Evolutionary conservation across 176 grass and related monocot species (phyloP), one percentile per base, ranked within the genome.

Genomic region (Eleusine coracana): DNA sequence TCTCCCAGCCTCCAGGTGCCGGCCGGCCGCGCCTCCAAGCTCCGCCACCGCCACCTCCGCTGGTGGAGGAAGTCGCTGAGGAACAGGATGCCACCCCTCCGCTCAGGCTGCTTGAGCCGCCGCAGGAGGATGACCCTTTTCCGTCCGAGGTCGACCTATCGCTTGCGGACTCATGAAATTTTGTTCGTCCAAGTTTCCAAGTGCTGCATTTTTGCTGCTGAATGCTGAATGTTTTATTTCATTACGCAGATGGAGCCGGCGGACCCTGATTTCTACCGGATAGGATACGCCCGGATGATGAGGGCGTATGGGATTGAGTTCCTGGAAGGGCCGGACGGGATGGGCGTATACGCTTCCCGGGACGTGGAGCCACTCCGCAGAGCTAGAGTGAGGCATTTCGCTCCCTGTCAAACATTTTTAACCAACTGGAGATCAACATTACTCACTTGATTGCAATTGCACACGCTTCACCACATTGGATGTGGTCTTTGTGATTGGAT

Each of bases 241-340:
- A 37, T 39, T 42, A 7, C 66, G 82, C 86, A 98, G 95, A 85
- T 95, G 88, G 88, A 91, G 60, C 90, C 90, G 3, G 87, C 92
- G 17, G 95, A 98, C 82, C 95, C 92, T 11, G 95, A 98, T 49
- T 98, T 98, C 48, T 98, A 98, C 78, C 73, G 90, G 79, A 98
- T 98, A 49, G 95, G 92, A 18, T 98, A 95, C 76, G 89, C 76
- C 31, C 82, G 95, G 77, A 91, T 86, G 86, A 85, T 98, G 87
- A 81, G 95, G 68, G 95, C 92, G 10, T 98, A 93, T 60, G 95
- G 92, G 37, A 20, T 98, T 64, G 86, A 98, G 75, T 98, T 95
- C 86, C 85, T 94, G 87, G 96, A 98, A 87, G 92, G 96, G 1
- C 86, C 90, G 21, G 84, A 98, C 71, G 96, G 95, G 34, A 95